Conservation (phyloP, 1,284 basidiomycete genomes). For the Coniferiporia weirii region DNA sequence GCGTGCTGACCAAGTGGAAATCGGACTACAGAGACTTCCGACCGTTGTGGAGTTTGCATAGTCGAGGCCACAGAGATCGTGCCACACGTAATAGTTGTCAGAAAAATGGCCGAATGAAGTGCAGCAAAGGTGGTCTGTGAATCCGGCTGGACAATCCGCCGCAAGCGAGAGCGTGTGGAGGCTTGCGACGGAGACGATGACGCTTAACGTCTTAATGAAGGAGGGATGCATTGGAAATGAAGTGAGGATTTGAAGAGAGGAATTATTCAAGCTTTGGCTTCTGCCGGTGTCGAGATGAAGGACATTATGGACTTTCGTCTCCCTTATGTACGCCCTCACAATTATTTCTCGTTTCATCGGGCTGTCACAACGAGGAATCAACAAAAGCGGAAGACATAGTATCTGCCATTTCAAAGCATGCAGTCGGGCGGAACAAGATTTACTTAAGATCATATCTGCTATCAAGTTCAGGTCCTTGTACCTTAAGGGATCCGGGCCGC, state of each 20-base stretch:
- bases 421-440: no score
- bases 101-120: background rate
- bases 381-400: no score
- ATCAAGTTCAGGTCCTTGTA: background rate
- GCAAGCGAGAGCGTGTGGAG: background rate
- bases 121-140: conserved; percentile 1
- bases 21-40: background rate
- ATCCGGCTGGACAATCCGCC: background rate
- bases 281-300: background rate
- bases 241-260: background rate
- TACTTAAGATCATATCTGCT: background rate
- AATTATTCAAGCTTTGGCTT: background rate
- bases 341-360: no score
- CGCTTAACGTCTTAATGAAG: background rate
- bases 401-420: no score
- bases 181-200: background rate
- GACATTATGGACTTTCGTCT: background rate
- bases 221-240: background rate
- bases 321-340: no score
- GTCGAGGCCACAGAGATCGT: background rate
- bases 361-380: no score
- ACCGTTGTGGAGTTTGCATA: background rate
- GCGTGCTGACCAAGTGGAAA: background rate
- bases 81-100: background rate
- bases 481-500: background rate